Percentiles rank a stretch among this genome's conserved stretches.
Evolutionary conservation across 495 filamentous ascomycete genomes (phyloP).

Genomic region (Cercophora sp.): DNA sequence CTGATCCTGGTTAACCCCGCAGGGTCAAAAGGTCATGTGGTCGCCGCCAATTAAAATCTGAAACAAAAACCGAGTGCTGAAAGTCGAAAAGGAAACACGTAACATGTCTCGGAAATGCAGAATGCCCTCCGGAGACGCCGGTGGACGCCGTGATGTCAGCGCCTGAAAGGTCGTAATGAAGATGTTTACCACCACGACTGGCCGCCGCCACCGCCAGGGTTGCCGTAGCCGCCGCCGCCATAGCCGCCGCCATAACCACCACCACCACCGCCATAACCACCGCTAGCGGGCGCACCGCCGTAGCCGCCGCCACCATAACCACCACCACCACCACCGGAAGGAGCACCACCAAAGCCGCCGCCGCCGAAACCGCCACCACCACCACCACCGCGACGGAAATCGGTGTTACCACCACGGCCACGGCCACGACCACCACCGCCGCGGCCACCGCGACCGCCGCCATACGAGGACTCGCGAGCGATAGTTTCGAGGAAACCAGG

Average conservation of each 20-base stretch:
- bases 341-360: constrained; percentile 50
- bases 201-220: constrained; percentile 76
- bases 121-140: constrained; percentile 7
- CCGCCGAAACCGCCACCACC: constrained; percentile 49
- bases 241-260: constrained; percentile 57
- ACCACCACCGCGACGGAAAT: constrained; percentile 78
- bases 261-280: constrained; percentile 36
- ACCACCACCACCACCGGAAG: constrained; percentile 56
- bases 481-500: constrained; percentile 92
- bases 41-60: constrained; percentile 28
- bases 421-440: constrained; percentile 65
- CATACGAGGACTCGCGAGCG: constrained; percentile 85
- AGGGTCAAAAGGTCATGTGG: constrained; percentile 25
- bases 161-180: neutral
- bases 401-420: constrained; percentile 68
- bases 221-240: constrained; percentile 56
- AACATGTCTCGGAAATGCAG: constrained; percentile 13
- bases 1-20: constrained; percentile 22
- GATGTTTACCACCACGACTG: constrained; percentile 86
- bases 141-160: neutral
- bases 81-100: constrained; percentile 15
- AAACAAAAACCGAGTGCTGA: constrained; percentile 15
- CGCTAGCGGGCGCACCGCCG: constrained; percentile 37
- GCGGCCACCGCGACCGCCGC: constrained; percentile 67
- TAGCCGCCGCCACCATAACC: constrained; percentile 68